Conservation (phyloP, 1,284 basidiomycete species). For the Irpex sp. region DNA sequence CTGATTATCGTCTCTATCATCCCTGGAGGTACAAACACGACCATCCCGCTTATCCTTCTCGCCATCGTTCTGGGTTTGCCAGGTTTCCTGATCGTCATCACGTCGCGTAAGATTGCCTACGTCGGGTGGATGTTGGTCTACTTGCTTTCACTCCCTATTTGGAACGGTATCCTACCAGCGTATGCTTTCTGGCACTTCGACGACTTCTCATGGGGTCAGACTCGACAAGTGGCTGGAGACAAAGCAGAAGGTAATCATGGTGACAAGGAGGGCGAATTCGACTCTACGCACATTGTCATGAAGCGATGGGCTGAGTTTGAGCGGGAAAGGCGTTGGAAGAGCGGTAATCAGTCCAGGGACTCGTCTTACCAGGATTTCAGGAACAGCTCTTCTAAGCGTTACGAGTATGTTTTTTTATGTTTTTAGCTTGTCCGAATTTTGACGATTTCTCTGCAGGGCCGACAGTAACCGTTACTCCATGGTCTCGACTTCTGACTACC, state of each 20-base stretch:
- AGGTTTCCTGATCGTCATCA: slow-evolving; percentile 91
- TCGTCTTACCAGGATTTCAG: slow-evolving; percentile 61
- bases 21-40: slow-evolving; percentile 75
- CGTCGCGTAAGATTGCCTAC: slow-evolving; percentile 91
- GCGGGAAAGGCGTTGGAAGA: slow-evolving; percentile 92
- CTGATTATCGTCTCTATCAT: slow-evolving; percentile 86
- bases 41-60: slow-evolving; percentile 93
- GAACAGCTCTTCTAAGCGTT: slow-evolving; percentile 46
- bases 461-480: slow-evolving; percentile 70
- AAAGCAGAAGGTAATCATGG: slow-evolving; percentile 66
- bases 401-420: slow-evolving; percentile 37
- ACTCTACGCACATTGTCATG: slow-evolving; percentile 96
- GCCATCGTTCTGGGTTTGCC: slow-evolving; percentile 95
- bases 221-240: slow-evolving; percentile 81
- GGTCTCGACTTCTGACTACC: slow-evolving; percentile 73
- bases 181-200: slow-evolving; percentile 99
- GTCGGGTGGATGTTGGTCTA: slow-evolving; percentile 98
- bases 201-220: slow-evolving; percentile 99
- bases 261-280: slow-evolving; percentile 94
- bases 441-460: slow-evolving; percentile 26
- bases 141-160: slow-evolving; percentile 88
- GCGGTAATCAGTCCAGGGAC: slow-evolving; percentile 79
- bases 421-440: not conserved
- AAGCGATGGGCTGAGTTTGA: slow-evolving; percentile 99
- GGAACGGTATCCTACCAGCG: slow-evolving; percentile 93